These are phyloP conservation scores for Xylaria acuta DNA, from an alignment of 495 filamentous ascomycete genomes.

Conservation along the genomic window DNA sequence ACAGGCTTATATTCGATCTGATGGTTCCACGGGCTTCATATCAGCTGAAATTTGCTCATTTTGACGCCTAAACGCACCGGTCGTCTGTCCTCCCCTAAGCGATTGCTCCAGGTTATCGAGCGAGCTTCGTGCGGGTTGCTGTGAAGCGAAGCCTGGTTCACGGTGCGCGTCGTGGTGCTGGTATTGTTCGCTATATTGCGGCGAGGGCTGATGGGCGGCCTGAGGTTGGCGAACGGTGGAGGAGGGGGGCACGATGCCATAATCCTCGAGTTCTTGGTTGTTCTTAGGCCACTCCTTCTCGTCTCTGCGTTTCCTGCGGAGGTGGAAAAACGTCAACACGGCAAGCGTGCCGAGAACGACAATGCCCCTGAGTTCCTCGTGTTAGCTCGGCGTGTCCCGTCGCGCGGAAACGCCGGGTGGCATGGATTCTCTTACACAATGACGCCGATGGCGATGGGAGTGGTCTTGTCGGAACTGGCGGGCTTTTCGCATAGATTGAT, in stretches of 20 bases:
- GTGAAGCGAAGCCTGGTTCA: neutral
- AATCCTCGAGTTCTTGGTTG: conserved; percentile 42
- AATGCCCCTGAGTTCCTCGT: conserved; percentile 27
- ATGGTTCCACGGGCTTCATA: conserved; percentile 41
- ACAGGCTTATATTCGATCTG: conserved; percentile 31
- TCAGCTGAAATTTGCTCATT: conserved; percentile 33
- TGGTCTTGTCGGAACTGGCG: conserved; percentile 22
- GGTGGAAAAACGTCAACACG: conserved; percentile 33
- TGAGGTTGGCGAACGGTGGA: conserved; percentile 27
- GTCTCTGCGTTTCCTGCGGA: conserved; percentile 33
- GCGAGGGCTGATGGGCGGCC: conserved; percentile 27
- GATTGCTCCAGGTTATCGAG: conserved; percentile 35
- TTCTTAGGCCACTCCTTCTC: conserved; percentile 40
- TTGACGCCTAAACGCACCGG: conserved; percentile 32
- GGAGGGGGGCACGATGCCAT: conserved; percentile 32
- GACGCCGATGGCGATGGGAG: conserved; percentile 31
- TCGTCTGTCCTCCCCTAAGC: conserved; percentile 29
- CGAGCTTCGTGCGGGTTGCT: conserved; percentile 27
- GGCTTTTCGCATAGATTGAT: conserved; percentile 43
- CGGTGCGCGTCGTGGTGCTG: neutral
- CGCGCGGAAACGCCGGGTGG: neutral
- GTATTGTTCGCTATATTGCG: conserved; percentile 8
- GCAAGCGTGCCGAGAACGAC: conserved; percentile 28
- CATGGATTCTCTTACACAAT: conserved; percentile 30
- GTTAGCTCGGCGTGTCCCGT: neutral